Conservation (phyloP, 345 rosid genomes). For the Salix koriyanagi region DNA sequence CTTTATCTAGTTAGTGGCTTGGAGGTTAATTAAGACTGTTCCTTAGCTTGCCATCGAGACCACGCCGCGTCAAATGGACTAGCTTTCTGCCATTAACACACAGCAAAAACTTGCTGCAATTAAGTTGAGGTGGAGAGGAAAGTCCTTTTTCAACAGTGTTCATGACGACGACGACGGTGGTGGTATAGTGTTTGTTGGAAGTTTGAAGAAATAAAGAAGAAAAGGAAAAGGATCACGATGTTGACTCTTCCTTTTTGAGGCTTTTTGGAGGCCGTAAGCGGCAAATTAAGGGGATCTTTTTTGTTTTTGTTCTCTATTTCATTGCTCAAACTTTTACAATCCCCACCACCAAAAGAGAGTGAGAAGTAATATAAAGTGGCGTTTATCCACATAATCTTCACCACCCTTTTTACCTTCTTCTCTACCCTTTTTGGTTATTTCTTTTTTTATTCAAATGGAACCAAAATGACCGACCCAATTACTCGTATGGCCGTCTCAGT, state of each 20-base stretch:
- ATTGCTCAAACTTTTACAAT: not conserved
- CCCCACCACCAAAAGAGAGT: not conserved
- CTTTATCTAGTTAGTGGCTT: constrained; percentile 1
- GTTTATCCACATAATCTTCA: not conserved
- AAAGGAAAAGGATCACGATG: not conserved
- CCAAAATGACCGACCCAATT: constrained; percentile 2
- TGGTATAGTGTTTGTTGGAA: constrained; percentile 21
- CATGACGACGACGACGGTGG: constrained; percentile 7
- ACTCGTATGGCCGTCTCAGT: not conserved
- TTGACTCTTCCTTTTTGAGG: constrained; percentile 20
- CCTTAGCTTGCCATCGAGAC: not conserved
- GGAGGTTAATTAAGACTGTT: not conserved
- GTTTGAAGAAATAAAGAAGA: constrained; percentile 15
- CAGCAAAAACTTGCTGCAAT: not conserved
- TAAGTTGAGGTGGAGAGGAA: not conserved
- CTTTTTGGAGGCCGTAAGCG: constrained; percentile 10
- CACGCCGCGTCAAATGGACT: not conserved
- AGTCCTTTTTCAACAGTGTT: not conserved
- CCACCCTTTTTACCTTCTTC: not conserved
- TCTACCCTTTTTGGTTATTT: not conserved
- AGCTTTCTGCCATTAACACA: not conserved
- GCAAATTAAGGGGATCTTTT: constrained; percentile 16
- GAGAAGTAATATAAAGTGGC: not conserved
- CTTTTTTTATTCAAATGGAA: not conserved
- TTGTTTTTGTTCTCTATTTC: not conserved